Evolutionary conservation across 108 stramenopile genomes (phyloP), one percentile per base, ranked within the genome.

Genomic region (Cyclostephanos invisitatus): DNA sequence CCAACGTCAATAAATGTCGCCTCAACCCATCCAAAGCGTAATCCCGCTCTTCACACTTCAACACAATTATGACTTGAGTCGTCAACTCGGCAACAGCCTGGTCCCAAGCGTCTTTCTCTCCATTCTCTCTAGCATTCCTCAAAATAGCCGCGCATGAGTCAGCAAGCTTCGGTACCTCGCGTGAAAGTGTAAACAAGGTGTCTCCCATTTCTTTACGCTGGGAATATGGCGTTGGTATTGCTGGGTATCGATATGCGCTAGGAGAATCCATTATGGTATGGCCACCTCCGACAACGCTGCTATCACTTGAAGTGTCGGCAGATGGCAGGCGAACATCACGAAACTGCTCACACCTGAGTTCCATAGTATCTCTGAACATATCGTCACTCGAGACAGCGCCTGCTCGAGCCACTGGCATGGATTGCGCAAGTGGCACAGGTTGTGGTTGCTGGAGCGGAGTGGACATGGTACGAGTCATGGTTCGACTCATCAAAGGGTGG

Each of bases 141-240:
- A 93, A 70, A 21, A 85, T 80, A 7, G 81, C 51, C 2, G 85
- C 88, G 59, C 87, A 87, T 5, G 86, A 84, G 37, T 78, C 84
- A 7, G 86, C 85, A 15, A 89, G 81, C 0, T 58, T 64, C 0
- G 88, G 89, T 53, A 91, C 74, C 48, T 83, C 73, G 21, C 72
- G 66, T 5, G 87, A 82, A 24, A 93, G 48, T 21, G 67, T 71
- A 80, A 91, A 90, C 17, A 93, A 59, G 10, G 86, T 87, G 67
- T 93, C 92, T 22, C 86, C 86, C 73, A 89, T 67, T 42, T 86
- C 84, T 64, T 88, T 88, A n/a, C 90, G 86, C 44, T 90, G 88
- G 5, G 63, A 70, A 73, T 85, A 88, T 5, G 90, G 85, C 27
- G 89, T 73, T 2, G 92, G 90, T 14, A 93, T 74, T 32, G 83